These are phyloP conservation scores for Penicillium janthinellum DNA, from an alignment of 2,329 filamentous ascomycete species.

Conservation along the genomic window DNA sequence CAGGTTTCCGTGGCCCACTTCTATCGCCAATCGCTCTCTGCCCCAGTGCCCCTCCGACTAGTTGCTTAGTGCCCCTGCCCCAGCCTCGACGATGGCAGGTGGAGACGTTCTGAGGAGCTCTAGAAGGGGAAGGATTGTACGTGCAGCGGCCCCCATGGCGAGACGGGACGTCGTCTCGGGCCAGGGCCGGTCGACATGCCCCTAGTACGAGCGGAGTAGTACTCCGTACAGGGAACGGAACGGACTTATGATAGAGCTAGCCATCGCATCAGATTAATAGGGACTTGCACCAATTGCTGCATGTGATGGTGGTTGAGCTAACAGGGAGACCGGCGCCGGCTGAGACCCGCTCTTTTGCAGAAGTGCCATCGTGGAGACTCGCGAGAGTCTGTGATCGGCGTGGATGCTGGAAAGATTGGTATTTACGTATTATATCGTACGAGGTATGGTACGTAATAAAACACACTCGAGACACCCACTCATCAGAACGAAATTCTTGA, in stretches of 20 bases:
- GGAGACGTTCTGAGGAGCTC: no score
- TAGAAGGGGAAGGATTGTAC: conserved; percentile 1
- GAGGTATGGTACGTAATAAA: conserved; percentile 8
- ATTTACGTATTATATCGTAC: conserved; percentile 3
- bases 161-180: background rate
- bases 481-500: background rate
- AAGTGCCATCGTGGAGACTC: background rate
- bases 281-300: background rate
- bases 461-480: background rate
- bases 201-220: background rate
- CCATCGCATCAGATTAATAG: background rate
- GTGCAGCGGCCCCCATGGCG: background rate
- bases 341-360: conserved; percentile 4
- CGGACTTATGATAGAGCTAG: background rate
- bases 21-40: conserved; percentile 3
- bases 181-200: background rate
- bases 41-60: background rate
- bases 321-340: background rate
- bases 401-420: background rate
- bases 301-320: background rate
- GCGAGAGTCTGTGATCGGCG: background rate
- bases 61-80: no score
- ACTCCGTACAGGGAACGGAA: background rate
- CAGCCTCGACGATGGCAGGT: no score
- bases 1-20: background rate